These are phyloP conservation scores for Fragilariopsis cylindrus DNA, from an alignment of 108 stramenopile species.

Conservation along the genomic window DNA sequence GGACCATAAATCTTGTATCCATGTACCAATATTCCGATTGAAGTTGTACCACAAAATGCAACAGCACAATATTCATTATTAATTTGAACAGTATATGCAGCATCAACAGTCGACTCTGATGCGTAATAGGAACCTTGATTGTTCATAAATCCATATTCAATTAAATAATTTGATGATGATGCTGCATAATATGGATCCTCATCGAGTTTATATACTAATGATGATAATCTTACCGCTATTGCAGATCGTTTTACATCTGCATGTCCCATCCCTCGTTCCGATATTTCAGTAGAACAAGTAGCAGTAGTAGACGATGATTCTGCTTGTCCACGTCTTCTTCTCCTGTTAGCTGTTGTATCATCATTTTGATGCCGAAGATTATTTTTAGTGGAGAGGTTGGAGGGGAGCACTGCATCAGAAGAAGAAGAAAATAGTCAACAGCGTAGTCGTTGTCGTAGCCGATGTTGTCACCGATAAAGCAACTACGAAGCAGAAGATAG, in stretches of 20 bases:
- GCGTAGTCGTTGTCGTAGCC: too few relatives aligned
- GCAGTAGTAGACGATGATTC: too few relatives aligned
- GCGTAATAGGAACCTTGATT: not conserved
- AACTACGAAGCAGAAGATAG: too few relatives aligned
- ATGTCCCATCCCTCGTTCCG: not conserved
- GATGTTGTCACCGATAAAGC: too few relatives aligned
- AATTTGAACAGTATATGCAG: not conserved
- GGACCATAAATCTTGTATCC: not conserved
- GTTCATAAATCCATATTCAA: too few relatives aligned
- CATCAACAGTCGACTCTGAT: not conserved
- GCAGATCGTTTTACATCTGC: not conserved
- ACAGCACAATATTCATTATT: slow-evolving; percentile 2
- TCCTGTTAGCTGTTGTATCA: too few relatives aligned
- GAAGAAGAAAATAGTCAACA: too few relatives aligned
- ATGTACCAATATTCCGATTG: not conserved
- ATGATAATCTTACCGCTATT: not conserved
- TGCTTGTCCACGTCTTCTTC: too few relatives aligned
- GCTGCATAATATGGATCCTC: not conserved
- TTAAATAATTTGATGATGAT: not conserved
- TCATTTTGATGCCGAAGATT: too few relatives aligned
- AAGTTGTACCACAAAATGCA: slow-evolving; percentile 2
- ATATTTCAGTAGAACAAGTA: not conserved
- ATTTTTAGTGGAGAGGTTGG: too few relatives aligned
- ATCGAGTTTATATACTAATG: not conserved
- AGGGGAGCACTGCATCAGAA: too few relatives aligned